Conservation (phyloP, 257 asterid genomes). For the Rubia yunnanensis region DNA sequence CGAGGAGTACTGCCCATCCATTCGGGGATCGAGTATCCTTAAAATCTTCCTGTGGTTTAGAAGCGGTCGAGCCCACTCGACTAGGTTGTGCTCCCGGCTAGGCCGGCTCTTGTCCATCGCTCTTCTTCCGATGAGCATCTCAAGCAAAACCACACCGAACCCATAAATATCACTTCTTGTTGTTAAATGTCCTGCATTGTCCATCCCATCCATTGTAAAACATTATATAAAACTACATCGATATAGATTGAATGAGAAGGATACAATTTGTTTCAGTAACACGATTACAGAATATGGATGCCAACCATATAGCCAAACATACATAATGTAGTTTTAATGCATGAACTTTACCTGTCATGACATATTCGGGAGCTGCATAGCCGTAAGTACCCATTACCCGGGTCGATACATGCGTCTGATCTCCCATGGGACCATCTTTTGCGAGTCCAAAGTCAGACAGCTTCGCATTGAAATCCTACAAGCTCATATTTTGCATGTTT, state of each 20-base stretch:
- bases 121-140: slow-evolving; percentile 83
- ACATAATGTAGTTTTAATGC: background rate
- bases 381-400: slow-evolving; percentile 98
- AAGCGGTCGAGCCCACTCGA: slow-evolving; percentile 89
- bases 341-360: slow-evolving; percentile 82
- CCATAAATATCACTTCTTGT: slow-evolving; percentile 94
- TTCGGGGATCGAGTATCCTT: slow-evolving; percentile 73
- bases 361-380: slow-evolving; percentile 97
- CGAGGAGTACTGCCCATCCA: slow-evolving; percentile 80
- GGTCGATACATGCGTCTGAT: slow-evolving; percentile 96
- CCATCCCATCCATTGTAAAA: background rate
- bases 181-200: slow-evolving; percentile 68
- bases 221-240: too few relatives aligned
- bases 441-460: slow-evolving; percentile 96
- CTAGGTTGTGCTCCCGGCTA: slow-evolving; percentile 84
- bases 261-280: too few relatives aligned
- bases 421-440: slow-evolving; percentile 92
- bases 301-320: background rate
- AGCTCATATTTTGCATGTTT: slow-evolving; percentile 5
- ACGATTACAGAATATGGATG: too few relatives aligned
- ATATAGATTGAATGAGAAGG: too few relatives aligned
- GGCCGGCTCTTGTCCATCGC: slow-evolving; percentile 94
- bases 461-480: slow-evolving; percentile 88
- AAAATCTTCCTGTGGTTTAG: slow-evolving; percentile 62
- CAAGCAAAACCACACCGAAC: slow-evolving; percentile 89